Evolutionary conservation across 176 grass and related monocot genomes (phyloP), one percentile per base, ranked within the genome.

Genomic region (Aegilops longissima): DNA sequence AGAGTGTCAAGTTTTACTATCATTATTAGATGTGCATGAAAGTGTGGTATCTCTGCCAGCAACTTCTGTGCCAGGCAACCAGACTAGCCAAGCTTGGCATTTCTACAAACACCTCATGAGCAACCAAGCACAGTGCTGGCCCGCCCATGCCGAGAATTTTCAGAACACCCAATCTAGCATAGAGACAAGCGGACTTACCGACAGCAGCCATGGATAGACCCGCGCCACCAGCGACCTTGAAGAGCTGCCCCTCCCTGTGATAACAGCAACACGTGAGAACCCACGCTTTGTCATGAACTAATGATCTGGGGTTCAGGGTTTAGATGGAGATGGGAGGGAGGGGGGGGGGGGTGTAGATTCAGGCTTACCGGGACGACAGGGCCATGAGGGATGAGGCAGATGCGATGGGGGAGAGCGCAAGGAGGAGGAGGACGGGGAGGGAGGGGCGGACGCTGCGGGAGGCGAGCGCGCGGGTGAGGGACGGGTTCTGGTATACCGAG

Each of bases 401-500:
- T 66, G 77, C 70, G 75, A 91, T 18, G 27, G 86, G 64, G 49
- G 84, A 83, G 84, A 87, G 34, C 62, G 86, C 82, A 74, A 98
- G 84, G 63, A 91, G 63, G 63, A 98, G 64, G 74, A 98, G 87
- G 49, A 92, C 74, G 31, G 73, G 25, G 72, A 93, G 25, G 31
- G 92, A 91, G 70, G 96, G 92, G 83, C 90, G 91, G 84, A 81
- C 73, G 52, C 93, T 89, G 40, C 86, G 92, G 84, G 90, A 91
- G 56, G 76, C 80, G 34, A 90, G 93, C 23, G 90, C 91, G 9
- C 88, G 88, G 74, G 93, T 74, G 80, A 98, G 39, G 63, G 86
- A 89, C 68, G 96, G 86, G 81, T 92, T 95, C 83, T 89, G 91
- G 86, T 95, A 95, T 36, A 92, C 90, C 61, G 90, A 95, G 88